Percentiles rank a stretch among this genome's conserved stretches.
These are phyloP conservation scores for Colletotrichum tofieldiae DNA, from an alignment of 2,329 filamentous ascomycete genomes.

Conservation along the genomic window DNA sequence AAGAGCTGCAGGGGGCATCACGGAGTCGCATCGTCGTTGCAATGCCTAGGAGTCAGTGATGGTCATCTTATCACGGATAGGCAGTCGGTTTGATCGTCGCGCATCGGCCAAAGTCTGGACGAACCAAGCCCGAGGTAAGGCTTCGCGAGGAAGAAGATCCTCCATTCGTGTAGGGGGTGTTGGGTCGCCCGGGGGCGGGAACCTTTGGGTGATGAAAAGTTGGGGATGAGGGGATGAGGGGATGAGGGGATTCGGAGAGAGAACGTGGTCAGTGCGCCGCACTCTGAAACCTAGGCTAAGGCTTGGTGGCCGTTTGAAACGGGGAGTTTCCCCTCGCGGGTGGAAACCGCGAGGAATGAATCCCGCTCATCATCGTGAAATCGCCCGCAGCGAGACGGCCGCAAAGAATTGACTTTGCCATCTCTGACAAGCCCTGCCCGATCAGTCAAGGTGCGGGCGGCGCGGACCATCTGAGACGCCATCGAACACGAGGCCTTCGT, in stretches of 20 bases:
- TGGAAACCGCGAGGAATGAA: not conserved
- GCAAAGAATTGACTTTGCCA: conserved; percentile 12
- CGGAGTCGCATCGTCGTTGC: conserved; percentile 5
- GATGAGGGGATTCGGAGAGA: conserved; percentile 30
- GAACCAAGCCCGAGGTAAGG: conserved; percentile 9
- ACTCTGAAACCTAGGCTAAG: conserved; percentile 33
- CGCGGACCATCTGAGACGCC: conserved; percentile 28
- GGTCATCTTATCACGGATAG: not conserved
- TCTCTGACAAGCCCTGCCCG: not conserved
- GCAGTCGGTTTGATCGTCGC: conserved; percentile 18
- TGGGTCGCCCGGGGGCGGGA: conserved; percentile 9
- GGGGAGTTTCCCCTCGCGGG: conserved; percentile 14
- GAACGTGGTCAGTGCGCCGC: conserved; percentile 17
- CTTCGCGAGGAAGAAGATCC: not conserved
- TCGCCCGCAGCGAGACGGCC: not conserved
- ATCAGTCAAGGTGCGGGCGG: conserved; percentile 33
- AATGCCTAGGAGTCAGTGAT: not conserved
- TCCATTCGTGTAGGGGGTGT: conserved; percentile 3
- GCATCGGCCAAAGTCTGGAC: not conserved
- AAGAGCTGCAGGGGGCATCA: not conserved
- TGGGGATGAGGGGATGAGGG: conserved; percentile 33
- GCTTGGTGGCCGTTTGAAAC: conserved; percentile 34
- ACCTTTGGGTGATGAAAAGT: not conserved
- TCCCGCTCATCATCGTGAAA: not conserved
- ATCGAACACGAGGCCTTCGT: conserved; percentile 19